A percentile compares a stretch with the other conserved stretches of the same genome.
phyloP scores from a whole-genome alignment of 2,329 filamentous ascomycete species.

The Neonectria sp. region DNA sequence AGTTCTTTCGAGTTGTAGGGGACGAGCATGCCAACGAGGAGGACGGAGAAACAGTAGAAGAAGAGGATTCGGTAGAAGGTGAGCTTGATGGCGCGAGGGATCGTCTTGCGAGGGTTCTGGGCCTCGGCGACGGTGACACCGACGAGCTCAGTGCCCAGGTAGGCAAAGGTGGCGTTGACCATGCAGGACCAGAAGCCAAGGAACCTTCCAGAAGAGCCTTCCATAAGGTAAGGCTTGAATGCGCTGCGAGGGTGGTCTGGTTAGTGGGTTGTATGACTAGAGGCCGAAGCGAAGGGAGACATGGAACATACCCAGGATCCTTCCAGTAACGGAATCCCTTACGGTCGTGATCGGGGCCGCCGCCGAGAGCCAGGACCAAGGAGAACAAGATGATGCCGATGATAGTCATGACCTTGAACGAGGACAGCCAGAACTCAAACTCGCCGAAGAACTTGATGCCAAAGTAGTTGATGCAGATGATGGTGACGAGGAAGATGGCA shows the following conservation, averaged over 20 bases:
- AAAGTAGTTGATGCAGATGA: slow-evolving; percentile 78
- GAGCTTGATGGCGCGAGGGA: slow-evolving; percentile 83
- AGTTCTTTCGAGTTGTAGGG: slow-evolving; percentile 77
- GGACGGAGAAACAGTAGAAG: slow-evolving; percentile 83
- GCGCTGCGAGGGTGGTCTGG: slow-evolving; percentile 48
- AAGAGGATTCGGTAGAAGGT: slow-evolving; percentile 87
- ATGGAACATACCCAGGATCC: slow-evolving; percentile 60
- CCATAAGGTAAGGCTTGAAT: slow-evolving; percentile 51
- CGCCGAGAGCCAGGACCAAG: slow-evolving; percentile 75
- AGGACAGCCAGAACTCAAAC: slow-evolving; percentile 74
- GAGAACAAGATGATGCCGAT: slow-evolving; percentile 76
- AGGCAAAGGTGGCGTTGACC: slow-evolving; percentile 85
- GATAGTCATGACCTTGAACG: slow-evolving; percentile 79
- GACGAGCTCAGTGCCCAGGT: slow-evolving; percentile 82
- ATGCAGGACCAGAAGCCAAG: slow-evolving; percentile 79
- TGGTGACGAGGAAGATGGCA: slow-evolving; percentile 75
- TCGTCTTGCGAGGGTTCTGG: slow-evolving; percentile 82
- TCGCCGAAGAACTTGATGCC: slow-evolving; percentile 79
- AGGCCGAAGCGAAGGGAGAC: not conserved
- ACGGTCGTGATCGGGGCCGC: slow-evolving; percentile 73
- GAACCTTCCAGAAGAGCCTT: slow-evolving; percentile 63
- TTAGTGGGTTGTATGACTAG: slow-evolving; percentile 12
- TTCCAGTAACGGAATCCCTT: slow-evolving; percentile 79
- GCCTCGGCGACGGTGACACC: slow-evolving; percentile 86
- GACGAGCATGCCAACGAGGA: slow-evolving; percentile 83